These are phyloP conservation scores for Oldenlandia corymbosa DNA, from an alignment of 257 asterid species.

Conservation along the genomic window DNA sequence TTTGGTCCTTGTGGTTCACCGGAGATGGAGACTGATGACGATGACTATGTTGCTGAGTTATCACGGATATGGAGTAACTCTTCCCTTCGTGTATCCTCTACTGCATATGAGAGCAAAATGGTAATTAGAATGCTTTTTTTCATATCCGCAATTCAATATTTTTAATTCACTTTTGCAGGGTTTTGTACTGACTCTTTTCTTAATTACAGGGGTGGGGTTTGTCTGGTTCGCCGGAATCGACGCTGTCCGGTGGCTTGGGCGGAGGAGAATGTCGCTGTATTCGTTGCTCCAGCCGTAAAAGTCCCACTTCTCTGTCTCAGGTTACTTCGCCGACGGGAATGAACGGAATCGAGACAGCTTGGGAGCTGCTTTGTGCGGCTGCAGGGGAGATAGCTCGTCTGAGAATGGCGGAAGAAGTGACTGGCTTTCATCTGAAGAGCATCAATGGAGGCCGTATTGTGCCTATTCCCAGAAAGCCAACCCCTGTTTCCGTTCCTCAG, in stretches of 20 bases:
- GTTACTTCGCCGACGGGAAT: slow-evolving; percentile 41
- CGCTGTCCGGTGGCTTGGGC: slow-evolving; percentile 32
- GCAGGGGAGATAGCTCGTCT: slow-evolving; percentile 53
- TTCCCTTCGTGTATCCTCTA: slow-evolving; percentile 28
- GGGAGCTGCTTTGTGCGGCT: slow-evolving; percentile 52
- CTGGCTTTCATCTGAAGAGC: slow-evolving; percentile 25
- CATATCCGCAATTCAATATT: too few relatives aligned
- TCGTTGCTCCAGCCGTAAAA: slow-evolving; percentile 39
- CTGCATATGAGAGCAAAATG: slow-evolving; percentile 27
- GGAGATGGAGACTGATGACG: slow-evolving; percentile 69
- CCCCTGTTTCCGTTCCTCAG: slow-evolving; percentile 17
- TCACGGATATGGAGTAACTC: slow-evolving; percentile 31
- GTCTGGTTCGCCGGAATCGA: slow-evolving; percentile 73
- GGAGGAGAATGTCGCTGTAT: slow-evolving; percentile 30
- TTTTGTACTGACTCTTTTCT: not conserved
- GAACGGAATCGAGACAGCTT: slow-evolving; percentile 15
- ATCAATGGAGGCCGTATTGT: slow-evolving; percentile 8
- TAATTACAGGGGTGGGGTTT: slow-evolving; percentile 30
- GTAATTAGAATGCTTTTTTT: slow-evolving; percentile 16
- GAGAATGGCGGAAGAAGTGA: slow-evolving; percentile 42
- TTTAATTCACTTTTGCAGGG: not conserved
- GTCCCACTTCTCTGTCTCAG: slow-evolving; percentile 33
- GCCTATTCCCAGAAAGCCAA: slow-evolving; percentile 23
- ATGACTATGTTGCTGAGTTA: slow-evolving; percentile 46
- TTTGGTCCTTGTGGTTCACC: slow-evolving; percentile 23